Conservation (phyloP, 495 filamentous ascomycete species). For the Schizothecium vesticola region DNA sequence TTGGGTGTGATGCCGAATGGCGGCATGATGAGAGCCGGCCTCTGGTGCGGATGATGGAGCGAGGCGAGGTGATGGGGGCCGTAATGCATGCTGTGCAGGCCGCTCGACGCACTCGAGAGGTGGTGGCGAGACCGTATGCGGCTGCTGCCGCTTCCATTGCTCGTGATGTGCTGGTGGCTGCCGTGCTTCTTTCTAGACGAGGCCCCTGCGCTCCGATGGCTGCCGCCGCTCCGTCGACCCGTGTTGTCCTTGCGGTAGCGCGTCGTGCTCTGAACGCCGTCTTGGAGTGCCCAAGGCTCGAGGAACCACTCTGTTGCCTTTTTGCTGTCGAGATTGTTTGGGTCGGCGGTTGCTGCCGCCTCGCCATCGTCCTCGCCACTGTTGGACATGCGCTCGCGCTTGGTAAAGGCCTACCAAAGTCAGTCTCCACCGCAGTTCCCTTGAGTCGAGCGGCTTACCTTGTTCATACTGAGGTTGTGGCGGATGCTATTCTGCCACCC, state of each 20-base stretch:
- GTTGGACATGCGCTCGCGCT: slow-evolving; percentile 29
- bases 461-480: slow-evolving; percentile 97
- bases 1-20: neutral
- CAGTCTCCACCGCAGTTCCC: neutral
- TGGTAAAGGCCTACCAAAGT: slow-evolving; percentile 37
- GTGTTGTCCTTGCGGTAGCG: slow-evolving; percentile 41
- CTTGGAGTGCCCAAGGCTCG: slow-evolving; percentile 31
- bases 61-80: neutral
- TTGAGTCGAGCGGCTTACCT: slow-evolving; percentile 51
- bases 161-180: neutral
- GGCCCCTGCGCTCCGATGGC: neutral
- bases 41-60: neutral
- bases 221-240: slow-evolving; percentile 11
- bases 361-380: slow-evolving; percentile 9
- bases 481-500: slow-evolving; percentile 98
- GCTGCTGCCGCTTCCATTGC: neutral
- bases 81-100: neutral
- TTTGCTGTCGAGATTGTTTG: slow-evolving; percentile 19
- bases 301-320: slow-evolving; percentile 42
- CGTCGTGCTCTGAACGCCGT: slow-evolving; percentile 44
- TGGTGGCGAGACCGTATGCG: neutral
- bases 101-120: neutral
- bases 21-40: neutral
- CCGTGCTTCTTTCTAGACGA: neutral
- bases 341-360: neutral